Percentiles rank a stretch among this genome's conserved stretches.
These are phyloP conservation scores for Heracleum sosnowskyi DNA, from an alignment of 129 eudicot genomes.

Conservation along the genomic window DNA sequence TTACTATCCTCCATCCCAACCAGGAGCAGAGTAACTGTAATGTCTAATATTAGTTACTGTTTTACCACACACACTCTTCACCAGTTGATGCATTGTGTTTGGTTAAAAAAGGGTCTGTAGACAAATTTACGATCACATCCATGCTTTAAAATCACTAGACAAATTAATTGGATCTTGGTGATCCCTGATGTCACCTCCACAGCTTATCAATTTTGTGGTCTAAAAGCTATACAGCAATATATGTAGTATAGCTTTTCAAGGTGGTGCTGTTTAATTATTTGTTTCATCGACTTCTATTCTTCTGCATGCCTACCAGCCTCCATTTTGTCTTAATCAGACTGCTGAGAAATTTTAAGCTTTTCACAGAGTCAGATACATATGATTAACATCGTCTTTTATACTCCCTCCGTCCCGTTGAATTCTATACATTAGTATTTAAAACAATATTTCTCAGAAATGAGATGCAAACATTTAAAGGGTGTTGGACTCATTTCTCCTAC, in stretches of 20 bases:
- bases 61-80: background rate
- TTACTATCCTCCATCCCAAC: background rate
- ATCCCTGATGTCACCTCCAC: background rate
- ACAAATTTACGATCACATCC: no score
- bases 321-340: background rate
- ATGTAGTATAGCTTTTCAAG: background rate
- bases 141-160: background rate
- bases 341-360: background rate
- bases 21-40: background rate
- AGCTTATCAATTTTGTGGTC: slow-evolving; percentile 5
- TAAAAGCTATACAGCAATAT: background rate
- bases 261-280: background rate
- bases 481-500: background rate
- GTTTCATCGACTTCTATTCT: background rate
- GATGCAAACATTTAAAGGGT: no score
- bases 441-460: no score
- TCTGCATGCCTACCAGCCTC: background rate
- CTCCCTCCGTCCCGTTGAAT: no score
- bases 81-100: background rate
- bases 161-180: background rate
- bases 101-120: background rate
- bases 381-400: no score
- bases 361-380: no score
- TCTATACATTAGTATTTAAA: no score
- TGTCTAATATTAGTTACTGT: background rate